Base-by-base conservation (phyloP, 2,329 filamentous ascomycete genomes). In the Sordariomycetes sp. region DNA sequence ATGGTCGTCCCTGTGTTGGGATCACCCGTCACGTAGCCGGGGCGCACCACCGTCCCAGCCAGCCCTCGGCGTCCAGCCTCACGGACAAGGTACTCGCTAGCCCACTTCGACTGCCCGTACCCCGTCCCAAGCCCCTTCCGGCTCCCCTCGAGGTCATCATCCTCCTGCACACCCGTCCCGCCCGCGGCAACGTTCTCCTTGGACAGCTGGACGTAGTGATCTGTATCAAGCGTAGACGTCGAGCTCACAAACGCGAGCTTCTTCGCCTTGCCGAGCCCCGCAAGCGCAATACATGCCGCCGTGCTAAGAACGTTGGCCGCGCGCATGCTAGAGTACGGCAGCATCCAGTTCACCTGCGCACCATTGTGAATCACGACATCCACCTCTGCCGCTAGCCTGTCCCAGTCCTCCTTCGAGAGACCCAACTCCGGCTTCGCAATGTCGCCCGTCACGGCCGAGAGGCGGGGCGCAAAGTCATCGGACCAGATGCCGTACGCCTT, bases 101-200 rank as follows among this genome's bases (percentile, higher is more conserved):
- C 87, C 90, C 90, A 96, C 73, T 97, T 96, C 62, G 82, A 84
- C 69, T 96, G 91, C 2, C 92, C 91, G 65, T 96, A 96, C 5
- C 92, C 91, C 1, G 89, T 96, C 45, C 83, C 84, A 1, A 96
- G 81, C 35, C 89, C 89, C 56, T 76, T 83, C 45, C 83, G 78
- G 65, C 88, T 91, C 56, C 90, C 89, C 62, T 81, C 75, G 60
- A 96, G 76, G 62, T 92, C 84, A 66, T 96, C 91, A 0, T 76
- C 77, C 68, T 96, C 92, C 22, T 78, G 75, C 17, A 96, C 79
- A 13, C 82, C 81, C 22, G 74, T 75, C 8, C 81, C 82, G 10
- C 87, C 86, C 35, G 78, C 78, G 12, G 75, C 75, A 35, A 80
- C 72, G 58, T 77, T 78, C 57, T 81, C 74, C 58, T 85, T 75